phyloP scores from a whole-genome alignment of 2,329 filamentous ascomycete genomes.

The Talaromyces sp. region DNA sequence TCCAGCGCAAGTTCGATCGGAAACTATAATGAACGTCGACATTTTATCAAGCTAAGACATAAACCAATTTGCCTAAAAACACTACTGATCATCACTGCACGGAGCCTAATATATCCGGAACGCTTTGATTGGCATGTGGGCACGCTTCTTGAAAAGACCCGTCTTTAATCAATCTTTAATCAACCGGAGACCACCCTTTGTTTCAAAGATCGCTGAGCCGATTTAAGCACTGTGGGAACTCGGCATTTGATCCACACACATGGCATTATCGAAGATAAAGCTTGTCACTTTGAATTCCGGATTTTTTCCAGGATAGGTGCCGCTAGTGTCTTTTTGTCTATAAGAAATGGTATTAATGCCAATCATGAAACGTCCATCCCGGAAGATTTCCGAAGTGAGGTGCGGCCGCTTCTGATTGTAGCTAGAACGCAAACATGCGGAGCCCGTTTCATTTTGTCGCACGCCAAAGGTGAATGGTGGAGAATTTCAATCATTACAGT shows the following conservation, averaged over 20 bases:
- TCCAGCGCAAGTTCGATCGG: neutral
- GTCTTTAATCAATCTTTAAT: neutral
- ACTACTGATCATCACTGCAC: neutral
- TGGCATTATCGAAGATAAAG: neutral
- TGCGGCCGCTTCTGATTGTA: neutral
- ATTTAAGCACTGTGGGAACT: neutral
- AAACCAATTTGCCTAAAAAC: neutral
- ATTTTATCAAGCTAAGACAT: neutral
- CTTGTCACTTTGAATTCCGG: neutral
- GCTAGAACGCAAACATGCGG: neutral
- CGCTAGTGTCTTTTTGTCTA: too few species aligned
- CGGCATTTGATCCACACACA: neutral
- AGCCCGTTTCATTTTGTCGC: neutral
- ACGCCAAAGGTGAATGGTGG: slow-evolving; percentile 11
- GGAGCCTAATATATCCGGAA: neutral
- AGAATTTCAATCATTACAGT: neutral
- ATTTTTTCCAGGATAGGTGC: too few species aligned
- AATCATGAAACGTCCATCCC: neutral
- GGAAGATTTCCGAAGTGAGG: neutral
- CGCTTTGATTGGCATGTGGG: neutral
- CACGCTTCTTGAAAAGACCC: neutral
- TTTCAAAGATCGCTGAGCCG: neutral
- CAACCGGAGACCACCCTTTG: neutral
- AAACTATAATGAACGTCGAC: neutral
- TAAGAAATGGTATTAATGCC: too few species aligned